Conservation (phyloP, 768 basidiomycete genomes). For the Tephrocybe sp. region DNA sequence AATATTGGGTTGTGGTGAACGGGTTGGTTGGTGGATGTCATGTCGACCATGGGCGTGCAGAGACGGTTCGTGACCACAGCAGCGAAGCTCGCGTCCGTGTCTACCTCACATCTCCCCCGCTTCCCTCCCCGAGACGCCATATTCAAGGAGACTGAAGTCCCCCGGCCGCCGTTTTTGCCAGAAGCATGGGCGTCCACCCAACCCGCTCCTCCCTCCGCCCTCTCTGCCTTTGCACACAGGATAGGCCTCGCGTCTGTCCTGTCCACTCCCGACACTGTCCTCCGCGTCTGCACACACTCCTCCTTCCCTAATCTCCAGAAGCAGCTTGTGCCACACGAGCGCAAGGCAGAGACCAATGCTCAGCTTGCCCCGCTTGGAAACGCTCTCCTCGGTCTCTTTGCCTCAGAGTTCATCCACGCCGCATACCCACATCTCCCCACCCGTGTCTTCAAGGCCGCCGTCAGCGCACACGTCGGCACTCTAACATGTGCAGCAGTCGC, state of each 20-base stretch:
- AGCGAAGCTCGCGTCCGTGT: slow-evolving; percentile 42
- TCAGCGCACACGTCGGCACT: slow-evolving; percentile 91
- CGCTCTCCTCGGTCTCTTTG: slow-evolving; percentile 87
- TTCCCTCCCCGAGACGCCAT: slow-evolving; percentile 67
- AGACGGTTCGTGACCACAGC: slow-evolving; percentile 42
- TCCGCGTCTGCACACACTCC: slow-evolving; percentile 79
- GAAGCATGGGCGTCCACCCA: slow-evolving; percentile 72
- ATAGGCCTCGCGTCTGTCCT: slow-evolving; percentile 68
- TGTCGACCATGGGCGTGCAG: slow-evolving; percentile 52
- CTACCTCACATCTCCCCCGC: slow-evolving; percentile 48
- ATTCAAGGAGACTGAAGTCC: slow-evolving; percentile 27
- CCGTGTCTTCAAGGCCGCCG: slow-evolving; percentile 85
- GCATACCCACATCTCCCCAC: slow-evolving; percentile 91
- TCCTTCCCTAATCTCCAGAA: slow-evolving; percentile 60
- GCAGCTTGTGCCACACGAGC: slow-evolving; percentile 55
- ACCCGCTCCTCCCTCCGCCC: slow-evolving; percentile 68
- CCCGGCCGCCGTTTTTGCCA: slow-evolving; percentile 52
- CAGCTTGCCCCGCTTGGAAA: slow-evolving; percentile 80
- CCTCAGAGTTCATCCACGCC: slow-evolving; percentile 77
- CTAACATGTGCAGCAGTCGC: slow-evolving; percentile 82
- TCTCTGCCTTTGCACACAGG: slow-evolving; percentile 75
- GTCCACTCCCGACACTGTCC: slow-evolving; percentile 50
- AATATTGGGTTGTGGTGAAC: slow-evolving; percentile 22
- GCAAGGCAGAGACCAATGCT: slow-evolving; percentile 65
- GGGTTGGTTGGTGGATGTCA: not conserved